Conservation (phyloP, 2,329 filamentous ascomycete species). For the Pseudocercospora ulei region DNA sequence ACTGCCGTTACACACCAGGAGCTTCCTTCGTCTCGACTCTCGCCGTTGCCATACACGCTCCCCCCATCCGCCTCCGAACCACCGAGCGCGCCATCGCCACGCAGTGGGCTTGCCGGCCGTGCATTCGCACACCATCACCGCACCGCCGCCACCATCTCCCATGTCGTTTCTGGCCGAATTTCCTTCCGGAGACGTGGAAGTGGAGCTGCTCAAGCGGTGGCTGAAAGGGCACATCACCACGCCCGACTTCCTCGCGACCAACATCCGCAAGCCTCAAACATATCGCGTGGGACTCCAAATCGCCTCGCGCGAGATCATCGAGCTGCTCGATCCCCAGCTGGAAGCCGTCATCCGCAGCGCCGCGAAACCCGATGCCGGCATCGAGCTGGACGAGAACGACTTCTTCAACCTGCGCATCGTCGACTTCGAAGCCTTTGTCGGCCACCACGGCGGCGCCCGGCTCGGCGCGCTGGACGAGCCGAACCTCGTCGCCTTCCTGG, state of each 20-base stretch:
- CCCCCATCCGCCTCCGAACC: no score
- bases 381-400: constrained; percentile 12
- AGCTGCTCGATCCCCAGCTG: constrained; percentile 16
- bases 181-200: background rate
- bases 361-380: constrained; percentile 9
- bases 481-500: constrained; percentile 6
- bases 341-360: constrained; percentile 9
- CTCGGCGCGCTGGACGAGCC: background rate
- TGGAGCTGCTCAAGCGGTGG: constrained; percentile 14
- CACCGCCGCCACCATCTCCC: no score
- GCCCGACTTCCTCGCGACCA: constrained; percentile 15
- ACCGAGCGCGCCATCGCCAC: no score
- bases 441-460: background rate
- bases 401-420: constrained; percentile 12
- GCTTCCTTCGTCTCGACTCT: no score
- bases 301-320: constrained; percentile 12
- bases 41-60: no score
- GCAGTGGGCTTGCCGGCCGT: no score
- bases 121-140: no score
- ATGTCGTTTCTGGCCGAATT: background rate
- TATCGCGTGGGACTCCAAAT: constrained; percentile 10
- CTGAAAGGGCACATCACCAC: constrained; percentile 12
- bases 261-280: constrained; percentile 7
- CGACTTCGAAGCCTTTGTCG: constrained; percentile 8
- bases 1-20: no score